Conservation (phyloP, 768 basidiomycete genomes). For the Hysterangium stoloniferum region DNA sequence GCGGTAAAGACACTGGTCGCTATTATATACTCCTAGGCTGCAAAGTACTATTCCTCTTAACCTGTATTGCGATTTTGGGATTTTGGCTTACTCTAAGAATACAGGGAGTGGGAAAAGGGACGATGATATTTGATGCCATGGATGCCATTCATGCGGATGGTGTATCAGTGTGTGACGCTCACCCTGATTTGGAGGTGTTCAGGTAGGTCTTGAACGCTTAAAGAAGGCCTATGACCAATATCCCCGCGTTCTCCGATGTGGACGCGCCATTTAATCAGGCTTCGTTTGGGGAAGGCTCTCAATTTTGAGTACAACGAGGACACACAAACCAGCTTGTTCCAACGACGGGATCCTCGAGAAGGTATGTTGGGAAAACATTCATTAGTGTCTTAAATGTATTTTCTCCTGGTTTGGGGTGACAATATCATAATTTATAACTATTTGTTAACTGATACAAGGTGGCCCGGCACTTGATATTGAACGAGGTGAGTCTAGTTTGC, state of each 20-base stretch:
- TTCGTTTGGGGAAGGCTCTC: slow-evolving; percentile 77
- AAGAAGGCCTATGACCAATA: background rate
- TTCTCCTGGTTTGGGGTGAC: background rate
- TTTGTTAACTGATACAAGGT: slow-evolving; percentile 29
- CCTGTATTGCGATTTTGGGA: slow-evolving; percentile 4
- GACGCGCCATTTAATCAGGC: slow-evolving; percentile 25
- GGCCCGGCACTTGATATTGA: slow-evolving; percentile 79
- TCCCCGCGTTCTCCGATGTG: background rate
- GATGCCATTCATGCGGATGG: slow-evolving; percentile 60
- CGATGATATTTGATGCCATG: slow-evolving; percentile 83
- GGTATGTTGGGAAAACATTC: slow-evolving; percentile 29
- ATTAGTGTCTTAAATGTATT: background rate
- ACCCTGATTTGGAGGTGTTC: slow-evolving; percentile 84
- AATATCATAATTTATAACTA: background rate
- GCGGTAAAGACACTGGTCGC: slow-evolving; percentile 61
- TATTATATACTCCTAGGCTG: slow-evolving; percentile 74
- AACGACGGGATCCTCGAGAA: slow-evolving; percentile 76
- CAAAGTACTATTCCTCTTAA: slow-evolving; percentile 41
- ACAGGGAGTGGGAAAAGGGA: slow-evolving; percentile 75
- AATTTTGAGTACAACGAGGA: slow-evolving; percentile 86
- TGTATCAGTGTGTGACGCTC: slow-evolving; percentile 72
- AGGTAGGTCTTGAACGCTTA: slow-evolving; percentile 19
- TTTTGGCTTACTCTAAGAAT: slow-evolving; percentile 7
- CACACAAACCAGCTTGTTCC: slow-evolving; percentile 73
- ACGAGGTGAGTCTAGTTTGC: slow-evolving; percentile 41